Conservation (phyloP, 192 early-diverging fungal species). For the Lunasporangiospora selenospora region DNA sequence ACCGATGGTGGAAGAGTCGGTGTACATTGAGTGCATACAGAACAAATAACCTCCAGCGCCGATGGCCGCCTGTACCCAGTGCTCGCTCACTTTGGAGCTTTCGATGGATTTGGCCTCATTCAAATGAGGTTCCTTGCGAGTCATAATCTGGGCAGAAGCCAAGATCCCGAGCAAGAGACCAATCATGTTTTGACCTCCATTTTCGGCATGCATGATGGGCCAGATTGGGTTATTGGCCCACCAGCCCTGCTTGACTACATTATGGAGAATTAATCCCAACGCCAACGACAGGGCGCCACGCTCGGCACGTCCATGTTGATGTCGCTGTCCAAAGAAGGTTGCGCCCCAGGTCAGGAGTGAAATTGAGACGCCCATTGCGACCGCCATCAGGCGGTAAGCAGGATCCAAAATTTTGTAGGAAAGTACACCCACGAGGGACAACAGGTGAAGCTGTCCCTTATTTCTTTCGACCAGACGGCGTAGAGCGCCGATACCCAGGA, state of each 20-base stretch:
- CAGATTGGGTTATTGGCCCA: slow-evolving; percentile 77
- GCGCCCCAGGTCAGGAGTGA: slow-evolving; percentile 58
- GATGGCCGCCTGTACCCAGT: slow-evolving; percentile 53
- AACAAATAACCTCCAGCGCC: slow-evolving; percentile 70
- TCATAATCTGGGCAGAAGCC: slow-evolving; percentile 55
- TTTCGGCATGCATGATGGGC: slow-evolving; percentile 72
- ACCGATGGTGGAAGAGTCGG: slow-evolving; percentile 70
- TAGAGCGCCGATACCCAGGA: slow-evolving; percentile 60
- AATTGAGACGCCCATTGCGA: slow-evolving; percentile 60
- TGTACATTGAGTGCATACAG: slow-evolving; percentile 71
- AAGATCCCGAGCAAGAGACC: slow-evolving; percentile 64
- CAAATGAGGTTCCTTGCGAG: slow-evolving; percentile 34
- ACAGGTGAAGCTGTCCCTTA: slow-evolving; percentile 55
- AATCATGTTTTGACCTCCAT: slow-evolving; percentile 69
- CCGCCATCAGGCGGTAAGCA: slow-evolving; percentile 55
- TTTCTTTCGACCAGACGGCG: slow-evolving; percentile 53
- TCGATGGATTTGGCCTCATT: slow-evolving; percentile 6
- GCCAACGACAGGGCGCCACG: slow-evolving; percentile 64
- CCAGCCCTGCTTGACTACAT: slow-evolving; percentile 71
- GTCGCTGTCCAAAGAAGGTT: slow-evolving; percentile 55
- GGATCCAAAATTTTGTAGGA: slow-evolving; percentile 64
- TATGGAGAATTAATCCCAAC: slow-evolving; percentile 66
- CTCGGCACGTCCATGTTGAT: slow-evolving; percentile 57
- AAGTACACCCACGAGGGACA: slow-evolving; percentile 64
- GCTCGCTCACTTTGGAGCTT: not conserved